Evolutionary conservation across 345 rosid genomes (phyloP), one percentile per base, ranked within the genome.

Genomic region (Salix arbutifolia): DNA sequence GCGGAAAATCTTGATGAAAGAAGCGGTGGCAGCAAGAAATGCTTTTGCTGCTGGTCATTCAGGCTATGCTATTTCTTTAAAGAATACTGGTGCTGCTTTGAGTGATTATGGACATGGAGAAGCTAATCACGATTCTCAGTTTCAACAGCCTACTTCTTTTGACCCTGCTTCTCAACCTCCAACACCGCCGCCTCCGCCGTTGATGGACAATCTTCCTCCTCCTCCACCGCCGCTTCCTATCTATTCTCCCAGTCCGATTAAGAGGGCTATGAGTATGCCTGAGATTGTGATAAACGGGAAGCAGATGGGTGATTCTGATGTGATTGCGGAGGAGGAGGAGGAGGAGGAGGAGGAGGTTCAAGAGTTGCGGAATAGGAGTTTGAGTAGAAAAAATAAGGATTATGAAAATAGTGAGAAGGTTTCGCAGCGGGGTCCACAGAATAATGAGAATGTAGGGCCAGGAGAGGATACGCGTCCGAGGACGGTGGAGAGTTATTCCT

Each of bases 81-180:
- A 96, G 84, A 90, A 92, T 83, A 85, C 92, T 1, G 98, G 99
- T 8, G 98, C 99, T 37, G 94, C 95, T 35, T 86, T 96, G 62
- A 88, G 95, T 80, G 99, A 92, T 84, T 96, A 91, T 76, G 94
- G 90, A 60, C 97, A 87, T 42, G 98, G 95, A 6, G 99, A 96
- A 84, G 85, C 88, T 6, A 88, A 70, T 23, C 64, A 58, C 48
- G 89, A 75, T 0, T 77, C 84, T 25, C 72, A 77, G 23, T 74
- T 73, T 69, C 62, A 69, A 4, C 79, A 83, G 46, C 78, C 72
- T 65, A 16, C 65, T 23, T 16, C 56, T 21, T 56, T 71, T n/a
- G n/a, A 71, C 26, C 6, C 69, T 75, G 65, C 37, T 12, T 60
- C 80, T 2, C 88, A 78, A 10, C 84, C 88, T 8, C 80, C 70